Evolutionary conservation across 768 basidiomycete genomes (phyloP).

Genomic region (Galerina marginata): DNA sequence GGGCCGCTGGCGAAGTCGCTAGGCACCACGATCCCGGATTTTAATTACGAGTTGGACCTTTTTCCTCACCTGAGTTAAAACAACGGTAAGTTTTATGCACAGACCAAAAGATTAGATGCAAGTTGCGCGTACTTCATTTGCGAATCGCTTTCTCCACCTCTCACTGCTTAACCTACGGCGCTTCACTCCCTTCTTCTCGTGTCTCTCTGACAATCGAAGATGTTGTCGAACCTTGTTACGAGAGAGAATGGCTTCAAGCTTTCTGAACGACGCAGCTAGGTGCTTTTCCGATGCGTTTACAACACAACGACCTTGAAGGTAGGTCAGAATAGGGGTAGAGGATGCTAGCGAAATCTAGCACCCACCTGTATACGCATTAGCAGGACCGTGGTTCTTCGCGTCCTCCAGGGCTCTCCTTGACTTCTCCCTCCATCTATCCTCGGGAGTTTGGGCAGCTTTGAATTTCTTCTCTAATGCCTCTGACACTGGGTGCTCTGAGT

Average conservation of each 20-base stretch:
- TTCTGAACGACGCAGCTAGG: slow-evolving; percentile 51
- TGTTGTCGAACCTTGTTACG: slow-evolving; percentile 62
- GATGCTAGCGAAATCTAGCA: slow-evolving; percentile 4
- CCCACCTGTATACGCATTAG: slow-evolving; percentile 62
- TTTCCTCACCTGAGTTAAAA: slow-evolving; percentile 66
- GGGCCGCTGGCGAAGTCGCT: slow-evolving; percentile 20
- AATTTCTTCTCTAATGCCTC: not conserved
- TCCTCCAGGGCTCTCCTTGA: slow-evolving; percentile 32
- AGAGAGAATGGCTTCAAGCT: slow-evolving; percentile 54
- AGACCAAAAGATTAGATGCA: slow-evolving; percentile 7
- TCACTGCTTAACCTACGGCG: slow-evolving; percentile 75
- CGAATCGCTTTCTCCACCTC: slow-evolving; percentile 81
- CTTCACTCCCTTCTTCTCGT: slow-evolving; percentile 85
- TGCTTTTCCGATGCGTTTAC: slow-evolving; percentile 44
- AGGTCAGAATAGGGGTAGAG: slow-evolving; percentile 8
- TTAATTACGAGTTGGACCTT: slow-evolving; percentile 82
- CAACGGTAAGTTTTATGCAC: slow-evolving; percentile 6
- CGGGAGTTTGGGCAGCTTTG: slow-evolving; percentile 27
- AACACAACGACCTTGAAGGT: slow-evolving; percentile 64
- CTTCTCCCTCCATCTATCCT: slow-evolving; percentile 46
- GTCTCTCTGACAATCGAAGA: slow-evolving; percentile 57
- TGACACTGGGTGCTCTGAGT: not conserved
- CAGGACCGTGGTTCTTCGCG: slow-evolving; percentile 34
- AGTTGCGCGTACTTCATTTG: slow-evolving; percentile 65
- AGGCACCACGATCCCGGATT: slow-evolving; percentile 79